Percentiles rank a stretch among this genome's conserved stretches.
These are phyloP conservation scores for Clavulina sp. DNA, from an alignment of 768 basidiomycete genomes.

Conservation along the genomic window DNA sequence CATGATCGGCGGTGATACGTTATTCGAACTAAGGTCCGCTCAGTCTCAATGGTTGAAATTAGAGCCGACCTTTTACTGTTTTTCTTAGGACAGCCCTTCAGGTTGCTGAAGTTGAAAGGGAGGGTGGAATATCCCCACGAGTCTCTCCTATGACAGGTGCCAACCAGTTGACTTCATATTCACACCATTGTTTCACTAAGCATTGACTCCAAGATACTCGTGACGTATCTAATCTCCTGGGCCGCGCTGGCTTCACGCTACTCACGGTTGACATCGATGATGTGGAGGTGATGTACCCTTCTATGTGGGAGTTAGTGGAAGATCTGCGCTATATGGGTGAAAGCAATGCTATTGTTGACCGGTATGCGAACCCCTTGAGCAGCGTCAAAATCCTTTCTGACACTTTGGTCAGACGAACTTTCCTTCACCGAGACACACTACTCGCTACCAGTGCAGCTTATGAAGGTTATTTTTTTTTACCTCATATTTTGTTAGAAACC, in stretches of 20 bases:
- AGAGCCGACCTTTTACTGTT: not conserved
- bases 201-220: conserved; percentile 46
- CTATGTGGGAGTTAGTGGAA: conserved; percentile 88
- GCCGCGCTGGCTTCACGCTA: conserved; percentile 82
- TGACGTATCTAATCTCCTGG: conserved; percentile 82
- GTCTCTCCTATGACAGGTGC: conserved; percentile 94
- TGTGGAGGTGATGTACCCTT: conserved; percentile 75
- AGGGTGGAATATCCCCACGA: conserved; percentile 93
- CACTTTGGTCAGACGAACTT: conserved; percentile 32
- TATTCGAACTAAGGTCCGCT: conserved; percentile 73
- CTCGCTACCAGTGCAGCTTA: conserved; percentile 88
- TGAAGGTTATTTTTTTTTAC: conserved; percentile 40
- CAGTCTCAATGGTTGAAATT: not conserved
- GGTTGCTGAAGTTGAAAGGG: conserved; percentile 80
- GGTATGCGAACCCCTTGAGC: conserved; percentile 27
- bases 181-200: no score
- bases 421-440: conserved; percentile 68
- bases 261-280: conserved; percentile 95
- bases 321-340: conserved; percentile 97
- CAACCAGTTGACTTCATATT: not conserved
- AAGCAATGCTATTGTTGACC: conserved; percentile 72
- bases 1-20: conserved; percentile 87
- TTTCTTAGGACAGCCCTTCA: conserved; percentile 66
- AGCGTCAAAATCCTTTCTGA: not conserved
- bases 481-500: not conserved